These are phyloP conservation scores for Linderniella brevidens DNA, from an alignment of 257 asterid genomes.

Conservation along the genomic window DNA sequence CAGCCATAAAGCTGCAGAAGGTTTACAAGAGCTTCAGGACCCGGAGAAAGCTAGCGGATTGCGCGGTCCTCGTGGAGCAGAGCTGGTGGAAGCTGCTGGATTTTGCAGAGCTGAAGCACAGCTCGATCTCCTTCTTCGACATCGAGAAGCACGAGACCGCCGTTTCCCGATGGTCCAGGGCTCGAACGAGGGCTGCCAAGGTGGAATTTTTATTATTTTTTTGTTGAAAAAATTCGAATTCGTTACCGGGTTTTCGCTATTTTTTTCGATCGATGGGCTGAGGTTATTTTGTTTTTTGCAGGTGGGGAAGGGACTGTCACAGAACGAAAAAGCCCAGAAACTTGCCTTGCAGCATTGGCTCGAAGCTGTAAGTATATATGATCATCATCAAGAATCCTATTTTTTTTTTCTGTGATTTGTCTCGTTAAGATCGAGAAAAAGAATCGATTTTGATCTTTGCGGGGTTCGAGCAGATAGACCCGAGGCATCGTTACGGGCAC, in stretches of 20 bases:
- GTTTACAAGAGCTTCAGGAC: slow-evolving; percentile 85
- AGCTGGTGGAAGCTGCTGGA: slow-evolving; percentile 95
- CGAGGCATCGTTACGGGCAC: slow-evolving; percentile 95
- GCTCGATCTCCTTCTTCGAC: slow-evolving; percentile 84
- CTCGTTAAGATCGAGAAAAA: neutral
- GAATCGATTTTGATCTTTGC: slow-evolving; percentile 12
- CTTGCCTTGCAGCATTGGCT: slow-evolving; percentile 96
- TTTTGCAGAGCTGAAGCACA: slow-evolving; percentile 79
- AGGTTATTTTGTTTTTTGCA: slow-evolving; percentile 14
- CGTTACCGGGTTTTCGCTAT: neutral
- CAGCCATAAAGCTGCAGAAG: slow-evolving; percentile 81
- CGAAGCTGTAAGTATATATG: slow-evolving; percentile 56
- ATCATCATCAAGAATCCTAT: neutral
- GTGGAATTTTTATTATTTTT: slow-evolving; percentile 11
- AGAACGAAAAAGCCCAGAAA: slow-evolving; percentile 76
- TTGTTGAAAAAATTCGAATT: neutral
- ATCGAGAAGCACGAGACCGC: slow-evolving; percentile 84
- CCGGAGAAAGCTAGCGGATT: slow-evolving; percentile 81
- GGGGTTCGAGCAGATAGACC: slow-evolving; percentile 53
- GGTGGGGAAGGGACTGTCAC: slow-evolving; percentile 90
- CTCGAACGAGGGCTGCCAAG: slow-evolving; percentile 92
- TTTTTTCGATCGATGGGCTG: too few relatives aligned
- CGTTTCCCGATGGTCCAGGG: slow-evolving; percentile 83
- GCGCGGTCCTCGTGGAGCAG: slow-evolving; percentile 84
- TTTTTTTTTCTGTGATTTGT: slow-evolving; percentile 1